Base-by-base conservation (phyloP, 768 basidiomycete genomes). In the Hemileccinum rubropunctum region DNA sequence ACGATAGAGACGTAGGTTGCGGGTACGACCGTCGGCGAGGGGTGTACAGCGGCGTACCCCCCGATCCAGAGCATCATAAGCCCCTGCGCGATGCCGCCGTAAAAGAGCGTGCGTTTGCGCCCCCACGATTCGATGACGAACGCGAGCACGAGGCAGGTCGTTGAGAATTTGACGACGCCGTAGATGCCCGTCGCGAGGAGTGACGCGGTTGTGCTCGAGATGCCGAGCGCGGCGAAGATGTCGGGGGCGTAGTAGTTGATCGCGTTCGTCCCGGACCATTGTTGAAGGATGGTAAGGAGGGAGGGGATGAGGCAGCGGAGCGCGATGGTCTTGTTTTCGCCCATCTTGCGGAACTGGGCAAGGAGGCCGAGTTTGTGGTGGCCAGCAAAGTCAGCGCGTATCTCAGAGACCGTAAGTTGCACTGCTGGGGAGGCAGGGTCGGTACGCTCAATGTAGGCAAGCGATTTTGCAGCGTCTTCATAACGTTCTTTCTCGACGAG, bases 251-350 rank as follows among this genome's bases (percentile, higher is more conserved):
- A 74, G 46, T 74, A 75, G 56, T 73, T 72, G 57, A 75, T 68
- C 4, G 72, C 67, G 59, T 72, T 73, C 40, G 71, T 69, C 23
- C 74, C 74, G 0, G 74, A 60, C 65, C 72, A 71, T 47, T 75
- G 73, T 51, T 71, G 73, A 49, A 68, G 52, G 56, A 71, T 65
- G 47, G 69, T 66, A 42, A 67, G 63, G 33, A 71, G 47, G 2
- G 61, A 44, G 0, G 67, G 71, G 50, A 73, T 64, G 47, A 67
- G 18, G 43, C 67, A 71, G 3, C 69, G 65, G 6, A 67, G 51
- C 4, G 58, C 56, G 17, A 64, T 67, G 14, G 50, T 58, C 47
- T 50, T 61, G 35, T 32, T 65, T 42, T 72, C 69, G 38, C 63
- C 68, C 64, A 71, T 74, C 53, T 60, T 66, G 20, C 47, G 58